Conservation (phyloP, 257 asterid genomes). For the Apocynum venetum region DNA sequence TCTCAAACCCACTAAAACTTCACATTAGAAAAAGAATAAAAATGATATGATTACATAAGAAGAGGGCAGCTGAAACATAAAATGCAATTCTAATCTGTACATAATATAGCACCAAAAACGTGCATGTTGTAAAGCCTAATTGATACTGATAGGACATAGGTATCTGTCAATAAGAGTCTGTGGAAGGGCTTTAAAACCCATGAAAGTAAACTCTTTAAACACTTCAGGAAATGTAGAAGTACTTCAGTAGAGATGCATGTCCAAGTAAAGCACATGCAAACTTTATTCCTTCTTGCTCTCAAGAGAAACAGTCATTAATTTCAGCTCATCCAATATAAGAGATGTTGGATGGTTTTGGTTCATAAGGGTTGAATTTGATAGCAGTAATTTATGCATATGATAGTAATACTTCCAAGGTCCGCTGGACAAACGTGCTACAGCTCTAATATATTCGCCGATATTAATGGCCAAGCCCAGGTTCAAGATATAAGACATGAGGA, state of each 20-base stretch:
- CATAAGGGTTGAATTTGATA: not conserved
- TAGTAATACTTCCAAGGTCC: too few species aligned
- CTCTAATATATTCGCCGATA: too few species aligned
- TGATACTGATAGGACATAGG: not conserved
- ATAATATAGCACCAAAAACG: not conserved
- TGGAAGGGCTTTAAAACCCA: not conserved
- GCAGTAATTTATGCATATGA: too few species aligned
- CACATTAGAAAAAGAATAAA: not conserved
- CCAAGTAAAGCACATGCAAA: not conserved
- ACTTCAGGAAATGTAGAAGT: not conserved
- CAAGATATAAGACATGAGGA: too few species aligned
- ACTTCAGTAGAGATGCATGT: not conserved
- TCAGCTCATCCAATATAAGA: not conserved
- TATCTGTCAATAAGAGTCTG: too few species aligned
- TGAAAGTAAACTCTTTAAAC: not conserved
- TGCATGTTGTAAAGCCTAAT: not conserved
- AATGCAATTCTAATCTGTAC: not conserved
- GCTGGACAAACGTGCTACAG: too few species aligned
- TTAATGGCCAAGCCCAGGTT: too few species aligned
- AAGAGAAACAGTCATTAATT: not conserved
- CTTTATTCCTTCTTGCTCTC: not conserved
- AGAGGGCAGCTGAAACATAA: not conserved
- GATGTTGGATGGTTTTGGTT: not conserved
- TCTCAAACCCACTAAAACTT: not conserved
- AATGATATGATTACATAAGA: not conserved